Conservation (phyloP, 306 rosid species). For the Vachellia collinsii region DNA sequence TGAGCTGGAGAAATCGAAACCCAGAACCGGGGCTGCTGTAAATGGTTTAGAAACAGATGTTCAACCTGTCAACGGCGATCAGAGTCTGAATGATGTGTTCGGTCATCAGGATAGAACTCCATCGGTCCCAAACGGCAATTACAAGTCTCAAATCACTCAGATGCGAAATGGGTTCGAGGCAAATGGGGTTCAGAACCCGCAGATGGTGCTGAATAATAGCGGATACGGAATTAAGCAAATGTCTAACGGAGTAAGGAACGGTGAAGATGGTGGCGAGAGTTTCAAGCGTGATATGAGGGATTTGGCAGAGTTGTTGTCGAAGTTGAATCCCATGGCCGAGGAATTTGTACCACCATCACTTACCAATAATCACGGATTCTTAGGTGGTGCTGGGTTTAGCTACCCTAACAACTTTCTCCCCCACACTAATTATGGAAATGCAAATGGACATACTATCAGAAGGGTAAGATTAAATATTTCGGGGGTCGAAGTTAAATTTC, state of each 20-base stretch:
- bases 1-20: constrained; percentile 64
- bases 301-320: constrained; percentile 88
- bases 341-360: constrained; percentile 94
- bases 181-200: constrained; percentile 57
- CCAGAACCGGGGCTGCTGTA: constrained; percentile 52
- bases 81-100: constrained; percentile 46
- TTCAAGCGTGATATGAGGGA: constrained; percentile 89
- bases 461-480: constrained; percentile 53
- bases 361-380: constrained; percentile 58
- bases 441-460: constrained; percentile 51
- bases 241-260: constrained; percentile 49
- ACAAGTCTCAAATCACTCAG: constrained; percentile 61
- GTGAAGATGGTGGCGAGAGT: constrained; percentile 55
- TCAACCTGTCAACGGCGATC: constrained; percentile 54
- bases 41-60: constrained; percentile 45
- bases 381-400: constrained; percentile 60
- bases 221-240: constrained; percentile 56
- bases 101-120: constrained; percentile 51
- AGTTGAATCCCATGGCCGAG: constrained; percentile 97
- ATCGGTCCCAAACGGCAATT: constrained; percentile 49
- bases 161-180: constrained; percentile 63
- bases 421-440: constrained; percentile 50
- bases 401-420: constrained; percentile 57
- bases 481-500: not conserved
- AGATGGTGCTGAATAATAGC: constrained; percentile 49